Conservation (phyloP, 202 grass and related monocot species). For the Digitaria exilis region DNA sequence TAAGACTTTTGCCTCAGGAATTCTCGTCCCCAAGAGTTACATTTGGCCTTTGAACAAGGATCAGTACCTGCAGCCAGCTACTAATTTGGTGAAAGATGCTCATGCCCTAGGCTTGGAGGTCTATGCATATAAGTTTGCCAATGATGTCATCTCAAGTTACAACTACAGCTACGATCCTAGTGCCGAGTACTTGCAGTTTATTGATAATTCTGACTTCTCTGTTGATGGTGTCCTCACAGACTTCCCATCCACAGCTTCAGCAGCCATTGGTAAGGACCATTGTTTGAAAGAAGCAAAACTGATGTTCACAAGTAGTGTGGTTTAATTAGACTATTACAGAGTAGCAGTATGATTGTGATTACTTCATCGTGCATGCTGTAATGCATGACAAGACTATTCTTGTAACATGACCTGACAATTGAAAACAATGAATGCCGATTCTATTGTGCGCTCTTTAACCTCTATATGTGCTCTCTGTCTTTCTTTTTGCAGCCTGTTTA, state of each 20-base stretch:
- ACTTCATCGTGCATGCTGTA: not conserved
- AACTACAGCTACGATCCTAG: constrained; percentile 91
- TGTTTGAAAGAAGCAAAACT: constrained; percentile 12
- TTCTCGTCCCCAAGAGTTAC: constrained; percentile 83
- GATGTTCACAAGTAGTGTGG: not conserved
- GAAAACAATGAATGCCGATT: not conserved
- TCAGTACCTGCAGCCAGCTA: constrained; percentile 56
- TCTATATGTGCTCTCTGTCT: not conserved
- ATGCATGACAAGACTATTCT: not conserved
- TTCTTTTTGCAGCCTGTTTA: constrained; percentile 79
- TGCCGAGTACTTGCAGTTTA: constrained; percentile 81
- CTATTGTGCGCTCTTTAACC: not conserved
- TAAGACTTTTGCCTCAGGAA: constrained; percentile 73
- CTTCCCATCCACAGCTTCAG: constrained; percentile 87
- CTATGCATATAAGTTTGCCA: constrained; percentile 69
- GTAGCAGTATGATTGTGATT: constrained; percentile 14
- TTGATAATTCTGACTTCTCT: constrained; percentile 70
- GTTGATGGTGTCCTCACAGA: constrained; percentile 83
- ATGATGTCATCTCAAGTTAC: constrained; percentile 77
- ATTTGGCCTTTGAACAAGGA: constrained; percentile 82
- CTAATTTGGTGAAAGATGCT: constrained; percentile 76
- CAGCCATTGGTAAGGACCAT: constrained; percentile 64
- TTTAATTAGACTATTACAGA: not conserved
- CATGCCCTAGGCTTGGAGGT: constrained; percentile 78
- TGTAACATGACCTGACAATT: not conserved